Conservation (phyloP, 2,329 filamentous ascomycete species). For the Lachnellula hyalina region DNA sequence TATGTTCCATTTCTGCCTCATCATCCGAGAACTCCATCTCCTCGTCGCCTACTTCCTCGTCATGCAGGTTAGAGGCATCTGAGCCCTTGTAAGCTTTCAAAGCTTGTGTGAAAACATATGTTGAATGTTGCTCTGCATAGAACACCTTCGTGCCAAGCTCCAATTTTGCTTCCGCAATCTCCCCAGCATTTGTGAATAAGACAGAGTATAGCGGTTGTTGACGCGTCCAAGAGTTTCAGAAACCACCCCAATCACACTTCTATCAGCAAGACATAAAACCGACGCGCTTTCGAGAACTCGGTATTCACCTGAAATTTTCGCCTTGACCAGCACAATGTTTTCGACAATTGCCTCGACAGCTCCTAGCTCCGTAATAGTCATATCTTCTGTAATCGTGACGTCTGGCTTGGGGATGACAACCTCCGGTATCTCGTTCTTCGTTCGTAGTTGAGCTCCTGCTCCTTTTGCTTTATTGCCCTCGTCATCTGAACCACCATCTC, state of each 20-base stretch:
- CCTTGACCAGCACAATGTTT: conserved; percentile 72
- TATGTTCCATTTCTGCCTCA: conserved; percentile 84
- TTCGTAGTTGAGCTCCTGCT: conserved; percentile 54
- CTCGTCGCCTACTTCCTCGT: conserved; percentile 81
- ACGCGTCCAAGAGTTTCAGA: conserved; percentile 82
- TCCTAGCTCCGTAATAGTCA: conserved; percentile 72
- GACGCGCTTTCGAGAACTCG: conserved; percentile 81
- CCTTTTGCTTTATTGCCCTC: conserved; percentile 49
- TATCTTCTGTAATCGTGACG: conserved; percentile 69
- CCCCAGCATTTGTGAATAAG: conserved; percentile 63
- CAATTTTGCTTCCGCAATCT: conserved; percentile 64
- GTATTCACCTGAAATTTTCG: conserved; percentile 72
- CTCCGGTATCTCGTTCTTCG: conserved; percentile 72
- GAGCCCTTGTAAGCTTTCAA: conserved; percentile 78
- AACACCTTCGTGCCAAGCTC: conserved; percentile 65
- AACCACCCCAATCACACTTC: conserved; percentile 74
- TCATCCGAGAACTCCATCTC: conserved; percentile 97
- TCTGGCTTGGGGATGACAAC: conserved; percentile 67
- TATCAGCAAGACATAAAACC: conserved; percentile 71
- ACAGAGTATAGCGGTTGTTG: conserved; percentile 83
- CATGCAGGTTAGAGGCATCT: conserved; percentile 90
- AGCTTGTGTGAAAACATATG: conserved; percentile 80
- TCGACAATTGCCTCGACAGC: conserved; percentile 72
- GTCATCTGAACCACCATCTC: conserved; percentile 73
- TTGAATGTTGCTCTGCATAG: conserved; percentile 74